Evolutionary conservation across 1,284 basidiomycete species (phyloP).

Genomic region (Puccinia novopanici): DNA sequence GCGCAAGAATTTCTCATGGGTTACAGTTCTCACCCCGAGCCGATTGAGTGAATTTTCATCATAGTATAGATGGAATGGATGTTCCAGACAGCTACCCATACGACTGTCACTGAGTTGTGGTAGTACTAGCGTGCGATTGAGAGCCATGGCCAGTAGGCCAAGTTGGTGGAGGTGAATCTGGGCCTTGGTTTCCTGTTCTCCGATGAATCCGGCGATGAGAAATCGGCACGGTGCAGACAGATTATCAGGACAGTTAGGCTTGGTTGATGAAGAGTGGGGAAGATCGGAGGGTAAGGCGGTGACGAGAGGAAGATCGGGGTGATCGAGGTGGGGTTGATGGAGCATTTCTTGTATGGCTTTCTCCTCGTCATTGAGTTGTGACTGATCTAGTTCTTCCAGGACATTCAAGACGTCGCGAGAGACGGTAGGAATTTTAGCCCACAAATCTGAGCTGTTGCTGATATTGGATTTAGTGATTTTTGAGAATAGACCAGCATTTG

Average conservation of each 20-base stretch:
- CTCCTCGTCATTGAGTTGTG: background rate
- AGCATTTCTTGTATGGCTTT: background rate
- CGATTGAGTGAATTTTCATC: conserved; percentile 51
- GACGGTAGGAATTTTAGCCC: background rate
- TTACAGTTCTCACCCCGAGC: conserved; percentile 56
- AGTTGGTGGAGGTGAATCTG: conserved; percentile 58
- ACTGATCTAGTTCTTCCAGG: conserved; percentile 19
- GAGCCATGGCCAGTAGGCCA: conserved; percentile 55
- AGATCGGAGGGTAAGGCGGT: conserved; percentile 7
- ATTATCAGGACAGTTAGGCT: conserved; percentile 4
- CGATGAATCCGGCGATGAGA: conserved; percentile 34
- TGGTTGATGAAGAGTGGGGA: background rate
- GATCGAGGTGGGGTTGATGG: background rate
- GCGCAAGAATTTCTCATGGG: conserved; percentile 54
- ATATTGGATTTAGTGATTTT: background rate
- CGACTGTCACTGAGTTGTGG: conserved; percentile 57
- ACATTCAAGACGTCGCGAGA: background rate
- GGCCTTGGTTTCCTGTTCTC: conserved; percentile 58
- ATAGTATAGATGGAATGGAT: conserved; percentile 58
- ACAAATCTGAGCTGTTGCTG: background rate
- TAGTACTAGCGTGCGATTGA: conserved; percentile 57
- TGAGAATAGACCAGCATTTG: background rate
- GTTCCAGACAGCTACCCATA: conserved; percentile 55
- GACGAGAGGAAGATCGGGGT: conserved; percentile 1
- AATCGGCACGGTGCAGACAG: conserved; percentile 17